phyloP scores from a whole-genome alignment of 345 rosid species.

The Luvunga scandens region DNA sequence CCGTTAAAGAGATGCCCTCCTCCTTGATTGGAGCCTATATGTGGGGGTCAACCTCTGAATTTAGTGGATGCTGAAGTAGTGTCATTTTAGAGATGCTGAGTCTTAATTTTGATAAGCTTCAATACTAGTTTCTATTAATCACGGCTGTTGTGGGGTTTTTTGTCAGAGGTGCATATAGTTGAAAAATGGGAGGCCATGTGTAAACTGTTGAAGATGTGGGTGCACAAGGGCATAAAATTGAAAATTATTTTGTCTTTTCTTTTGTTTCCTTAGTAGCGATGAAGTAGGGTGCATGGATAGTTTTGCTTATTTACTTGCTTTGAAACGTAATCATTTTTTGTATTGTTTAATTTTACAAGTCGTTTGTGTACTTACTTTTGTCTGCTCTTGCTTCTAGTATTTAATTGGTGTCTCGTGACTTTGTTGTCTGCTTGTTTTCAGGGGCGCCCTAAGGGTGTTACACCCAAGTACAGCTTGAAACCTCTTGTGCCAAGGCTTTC shows the following conservation, averaged over 20 bases:
- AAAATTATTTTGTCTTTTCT: background rate
- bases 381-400: background rate
- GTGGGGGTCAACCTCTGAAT: background rate
- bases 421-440: conserved; percentile 33
- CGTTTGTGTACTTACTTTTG: background rate
- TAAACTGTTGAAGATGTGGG: background rate
- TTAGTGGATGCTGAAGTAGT: no score
- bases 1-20: background rate
- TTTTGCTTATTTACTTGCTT: background rate
- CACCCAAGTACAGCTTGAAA: conserved; percentile 90
- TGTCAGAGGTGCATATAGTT: background rate
- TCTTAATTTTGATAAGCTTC: background rate
- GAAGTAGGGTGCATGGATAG: background rate
- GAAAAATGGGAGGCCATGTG: background rate
- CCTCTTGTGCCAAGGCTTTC: conserved; percentile 91
- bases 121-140: background rate
- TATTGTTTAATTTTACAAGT: background rate
- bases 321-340: background rate
- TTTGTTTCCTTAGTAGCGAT: background rate
- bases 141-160: background rate
- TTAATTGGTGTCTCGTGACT: background rate
- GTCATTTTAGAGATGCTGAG: no score
- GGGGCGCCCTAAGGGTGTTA: conserved; percentile 98
- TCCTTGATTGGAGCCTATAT: background rate
- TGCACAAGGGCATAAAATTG: background rate